phyloP scores from a whole-genome alignment of 2,329 filamentous ascomycete genomes.

The Hymenoscyphus repandus region DNA sequence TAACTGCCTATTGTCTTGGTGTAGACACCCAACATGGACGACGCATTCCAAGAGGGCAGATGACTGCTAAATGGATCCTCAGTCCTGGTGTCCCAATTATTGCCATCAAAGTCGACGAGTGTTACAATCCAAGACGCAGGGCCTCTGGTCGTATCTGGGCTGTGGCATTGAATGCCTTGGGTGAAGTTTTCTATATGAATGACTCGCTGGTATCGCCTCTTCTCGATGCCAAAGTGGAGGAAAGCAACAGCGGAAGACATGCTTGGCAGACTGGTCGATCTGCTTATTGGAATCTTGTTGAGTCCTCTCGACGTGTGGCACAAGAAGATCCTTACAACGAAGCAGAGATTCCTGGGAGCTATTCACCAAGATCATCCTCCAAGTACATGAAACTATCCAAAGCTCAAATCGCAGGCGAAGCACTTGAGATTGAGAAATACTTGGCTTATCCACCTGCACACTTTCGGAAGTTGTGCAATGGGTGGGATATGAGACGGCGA shows the following conservation, averaged over 20 bases:
- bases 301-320: conserved; percentile 68
- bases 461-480: conserved; percentile 71
- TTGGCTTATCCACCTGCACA: conserved; percentile 67
- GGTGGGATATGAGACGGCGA: conserved; percentile 87
- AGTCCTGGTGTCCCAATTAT: conserved; percentile 92
- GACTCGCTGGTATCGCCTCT: conserved; percentile 58
- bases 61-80: conserved; percentile 84
- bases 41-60: conserved; percentile 67
- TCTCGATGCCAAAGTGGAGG: conserved; percentile 35
- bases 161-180: conserved; percentile 88
- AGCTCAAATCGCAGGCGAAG: conserved; percentile 69
- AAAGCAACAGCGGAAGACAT: conserved; percentile 55
- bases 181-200: conserved; percentile 82
- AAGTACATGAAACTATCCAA: conserved; percentile 65
- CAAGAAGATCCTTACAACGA: conserved; percentile 68
- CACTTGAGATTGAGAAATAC: conserved; percentile 74
- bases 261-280: conserved; percentile 79
- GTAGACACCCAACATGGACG: conserved; percentile 46
- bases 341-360: conserved; percentile 63
- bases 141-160: conserved; percentile 74
- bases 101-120: conserved; percentile 76
- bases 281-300: conserved; percentile 75
- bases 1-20: conserved; percentile 77
- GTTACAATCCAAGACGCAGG: conserved; percentile 67
- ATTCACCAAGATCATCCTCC: conserved; percentile 75